These are phyloP conservation scores for Salix purpurea DNA, from an alignment of 345 rosid species.

Conservation along the genomic window DNA sequence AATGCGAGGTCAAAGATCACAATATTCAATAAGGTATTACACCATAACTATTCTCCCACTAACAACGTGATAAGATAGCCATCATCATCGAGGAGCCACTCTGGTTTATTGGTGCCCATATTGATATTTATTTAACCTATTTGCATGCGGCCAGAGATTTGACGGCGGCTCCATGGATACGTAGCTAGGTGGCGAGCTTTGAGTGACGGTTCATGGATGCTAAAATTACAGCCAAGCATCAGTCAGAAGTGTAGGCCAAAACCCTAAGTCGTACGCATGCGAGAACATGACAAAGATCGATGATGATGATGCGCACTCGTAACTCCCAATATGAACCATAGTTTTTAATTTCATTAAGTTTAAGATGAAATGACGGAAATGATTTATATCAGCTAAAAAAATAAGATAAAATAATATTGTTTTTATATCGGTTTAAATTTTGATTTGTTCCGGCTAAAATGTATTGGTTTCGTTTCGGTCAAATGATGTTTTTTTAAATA, in stretches of 20 bases:
- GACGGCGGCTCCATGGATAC: background rate
- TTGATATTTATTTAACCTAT: too few relatives aligned
- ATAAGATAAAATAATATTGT: too few relatives aligned
- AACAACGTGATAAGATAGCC: slow-evolving; percentile 2
- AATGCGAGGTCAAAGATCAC: background rate
- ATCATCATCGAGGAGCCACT: background rate
- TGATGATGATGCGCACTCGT: background rate
- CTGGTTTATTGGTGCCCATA: background rate
- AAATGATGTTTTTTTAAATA: too few relatives aligned
- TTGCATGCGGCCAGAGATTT: background rate
- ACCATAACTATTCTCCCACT: background rate
- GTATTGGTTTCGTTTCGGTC: fast-evolving
- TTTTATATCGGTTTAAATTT: too few relatives aligned
- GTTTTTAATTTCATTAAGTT: too few relatives aligned
- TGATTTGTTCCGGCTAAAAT: fast-evolving
- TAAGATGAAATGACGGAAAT: too few relatives aligned
- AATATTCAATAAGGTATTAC: background rate
- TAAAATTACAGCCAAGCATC: background rate
- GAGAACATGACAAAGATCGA: background rate
- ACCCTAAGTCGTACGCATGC: background rate
- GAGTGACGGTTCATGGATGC: background rate
- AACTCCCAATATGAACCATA: background rate
- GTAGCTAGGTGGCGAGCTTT: background rate
- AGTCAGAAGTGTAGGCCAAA: background rate
- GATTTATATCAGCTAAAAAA: too few relatives aligned